A percentile compares a stretch with the other conserved stretches of the same genome.
Conservation (phyloP, 441 rosid species). For the Populus trichocarpa region DNA sequence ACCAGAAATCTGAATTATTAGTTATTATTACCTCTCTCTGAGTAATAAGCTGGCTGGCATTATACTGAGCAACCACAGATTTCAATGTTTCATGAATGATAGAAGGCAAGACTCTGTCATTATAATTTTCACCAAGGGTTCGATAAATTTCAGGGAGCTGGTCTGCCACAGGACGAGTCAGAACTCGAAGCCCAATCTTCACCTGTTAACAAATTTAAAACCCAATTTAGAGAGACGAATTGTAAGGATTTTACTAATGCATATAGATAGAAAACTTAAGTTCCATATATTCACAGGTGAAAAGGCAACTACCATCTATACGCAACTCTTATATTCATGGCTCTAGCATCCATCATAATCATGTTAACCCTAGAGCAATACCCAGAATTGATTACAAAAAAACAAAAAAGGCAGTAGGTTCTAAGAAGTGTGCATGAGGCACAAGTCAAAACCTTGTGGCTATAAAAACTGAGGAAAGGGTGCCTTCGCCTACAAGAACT, state of each 20-base stretch:
- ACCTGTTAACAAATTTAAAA: slow-evolving; percentile 42
- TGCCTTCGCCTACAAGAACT: not conserved
- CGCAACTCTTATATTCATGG: not conserved
- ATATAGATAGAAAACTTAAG: not conserved
- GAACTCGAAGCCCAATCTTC: slow-evolving; percentile 91
- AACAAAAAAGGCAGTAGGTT: not conserved
- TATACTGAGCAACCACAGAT: slow-evolving; percentile 91
- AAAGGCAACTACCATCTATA: not conserved
- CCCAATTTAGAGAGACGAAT: not conserved
- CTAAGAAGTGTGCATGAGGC: not conserved
- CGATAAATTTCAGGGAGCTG: slow-evolving; percentile 71
- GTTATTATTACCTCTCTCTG: slow-evolving; percentile 56
- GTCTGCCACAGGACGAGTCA: slow-evolving; percentile 75
- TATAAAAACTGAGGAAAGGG: not conserved
- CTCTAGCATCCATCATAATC: not conserved
- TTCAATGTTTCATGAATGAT: slow-evolving; percentile 88
- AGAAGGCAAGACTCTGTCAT: slow-evolving; percentile 87
- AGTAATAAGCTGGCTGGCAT: slow-evolving; percentile 94
- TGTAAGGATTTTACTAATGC: not conserved
- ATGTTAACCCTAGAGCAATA: not conserved
- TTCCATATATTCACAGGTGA: not conserved
- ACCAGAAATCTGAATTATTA: not conserved
- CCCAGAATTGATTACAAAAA: not conserved
- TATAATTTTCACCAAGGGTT: slow-evolving; percentile 77
- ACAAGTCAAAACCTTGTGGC: not conserved